Percentiles rank a stretch among this genome's conserved stretches.
Evolutionary conservation across 1,284 basidiomycete species (phyloP).

Genomic region (Cryptococcus neoformans): DNA sequence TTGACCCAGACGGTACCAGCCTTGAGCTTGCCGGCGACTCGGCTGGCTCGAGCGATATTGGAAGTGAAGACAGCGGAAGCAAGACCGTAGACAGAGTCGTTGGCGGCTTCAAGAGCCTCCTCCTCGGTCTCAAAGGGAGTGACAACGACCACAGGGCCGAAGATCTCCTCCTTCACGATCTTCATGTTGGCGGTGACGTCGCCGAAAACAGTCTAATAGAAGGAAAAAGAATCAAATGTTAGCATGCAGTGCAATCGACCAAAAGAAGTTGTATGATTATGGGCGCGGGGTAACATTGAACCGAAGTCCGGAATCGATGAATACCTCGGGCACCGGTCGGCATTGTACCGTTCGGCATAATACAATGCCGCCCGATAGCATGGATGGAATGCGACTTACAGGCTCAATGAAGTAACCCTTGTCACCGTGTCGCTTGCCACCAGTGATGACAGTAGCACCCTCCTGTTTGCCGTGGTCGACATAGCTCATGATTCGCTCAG

Average conservation of each 20-base stretch:
- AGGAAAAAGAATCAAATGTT: not conserved
- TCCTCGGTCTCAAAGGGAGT: constrained; percentile 49
- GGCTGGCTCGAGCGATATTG: constrained; percentile 82
- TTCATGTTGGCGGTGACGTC: constrained; percentile 39
- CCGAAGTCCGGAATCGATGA: too few relatives aligned
- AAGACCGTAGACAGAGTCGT: constrained; percentile 80
- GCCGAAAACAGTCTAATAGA: constrained; percentile 38
- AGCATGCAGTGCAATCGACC: too few relatives aligned
- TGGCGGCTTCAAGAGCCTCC: constrained; percentile 64
- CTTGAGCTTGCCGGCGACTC: constrained; percentile 74
- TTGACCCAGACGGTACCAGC: constrained; percentile 84
- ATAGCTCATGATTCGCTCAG: constrained; percentile 83
- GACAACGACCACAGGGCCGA: constrained; percentile 56
- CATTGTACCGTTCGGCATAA: too few relatives aligned
- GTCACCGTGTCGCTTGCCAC: constrained; percentile 57
- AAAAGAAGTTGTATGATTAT: too few relatives aligned
- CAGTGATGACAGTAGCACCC: constrained; percentile 75
- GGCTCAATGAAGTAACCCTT: constrained; percentile 49
- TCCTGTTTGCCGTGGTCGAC: constrained; percentile 81
- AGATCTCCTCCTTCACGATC: constrained; percentile 50
- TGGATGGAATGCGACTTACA: not conserved
- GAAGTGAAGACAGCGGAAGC: constrained; percentile 85
- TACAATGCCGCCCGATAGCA: too few relatives aligned
- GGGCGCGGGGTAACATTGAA: too few relatives aligned
- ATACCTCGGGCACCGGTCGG: too few relatives aligned